phyloP scores from a whole-genome alignment of 1,284 basidiomycete species.

The Chalciporus sp. region DNA sequence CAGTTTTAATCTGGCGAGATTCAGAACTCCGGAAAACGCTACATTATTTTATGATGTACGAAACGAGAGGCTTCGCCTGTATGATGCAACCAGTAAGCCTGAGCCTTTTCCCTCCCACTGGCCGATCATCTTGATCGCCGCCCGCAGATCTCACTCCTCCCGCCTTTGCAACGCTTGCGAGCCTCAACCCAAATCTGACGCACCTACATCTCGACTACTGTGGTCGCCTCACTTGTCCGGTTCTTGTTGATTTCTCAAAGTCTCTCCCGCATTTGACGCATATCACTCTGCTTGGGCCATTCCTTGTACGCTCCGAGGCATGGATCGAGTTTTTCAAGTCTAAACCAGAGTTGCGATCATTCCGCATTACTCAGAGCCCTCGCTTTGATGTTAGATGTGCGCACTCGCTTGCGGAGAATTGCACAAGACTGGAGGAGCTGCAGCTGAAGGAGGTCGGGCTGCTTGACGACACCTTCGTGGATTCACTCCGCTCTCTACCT shows the following conservation, averaged over 20 bases:
- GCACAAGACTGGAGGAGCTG: conserved; percentile 66
- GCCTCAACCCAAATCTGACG: conserved; percentile 81
- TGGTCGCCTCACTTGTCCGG: conserved; percentile 78
- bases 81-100: conserved; percentile 84
- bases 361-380: conserved; percentile 86
- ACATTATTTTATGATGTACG: conserved; percentile 81
- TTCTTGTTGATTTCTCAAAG: conserved; percentile 65
- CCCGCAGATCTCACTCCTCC: conserved; percentile 64
- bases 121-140: conserved; percentile 9
- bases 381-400: conserved; percentile 83
- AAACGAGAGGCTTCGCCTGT: conserved; percentile 74
- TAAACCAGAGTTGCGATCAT: conserved; percentile 63
- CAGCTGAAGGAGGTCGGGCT: conserved; percentile 81
- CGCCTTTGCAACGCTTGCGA: conserved; percentile 68
- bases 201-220: conserved; percentile 83
- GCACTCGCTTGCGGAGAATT: conserved; percentile 61
- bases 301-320: conserved; percentile 75
- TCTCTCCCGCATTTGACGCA: conserved; percentile 68
- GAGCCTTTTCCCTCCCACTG: background rate
- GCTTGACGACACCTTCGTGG: conserved; percentile 67
- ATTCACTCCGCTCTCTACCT: conserved; percentile 50
- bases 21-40: conserved; percentile 74
- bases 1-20: conserved; percentile 1
- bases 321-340: conserved; percentile 81
- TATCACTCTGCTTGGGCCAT: conserved; percentile 87